Conservation (phyloP, 306 rosid genomes). For the Prunus padus region DNA sequence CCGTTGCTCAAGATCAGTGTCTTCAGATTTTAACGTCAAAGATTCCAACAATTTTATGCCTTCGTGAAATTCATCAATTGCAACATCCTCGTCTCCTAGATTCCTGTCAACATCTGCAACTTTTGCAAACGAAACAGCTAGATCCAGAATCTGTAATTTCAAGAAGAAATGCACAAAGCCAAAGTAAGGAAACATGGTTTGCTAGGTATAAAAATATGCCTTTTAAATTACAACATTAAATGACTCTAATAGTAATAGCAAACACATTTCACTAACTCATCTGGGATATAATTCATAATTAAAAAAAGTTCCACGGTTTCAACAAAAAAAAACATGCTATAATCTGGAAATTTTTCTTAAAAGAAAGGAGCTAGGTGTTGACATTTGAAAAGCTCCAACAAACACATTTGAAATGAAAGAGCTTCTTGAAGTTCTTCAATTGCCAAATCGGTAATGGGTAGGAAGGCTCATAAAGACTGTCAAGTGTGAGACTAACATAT, state of each 20-base stretch:
- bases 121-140: slow-evolving; percentile 89
- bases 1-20: slow-evolving; percentile 60
- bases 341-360: background rate
- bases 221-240: background rate
- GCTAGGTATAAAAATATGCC: background rate
- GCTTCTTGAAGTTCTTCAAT: background rate
- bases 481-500: background rate
- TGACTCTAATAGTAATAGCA: background rate
- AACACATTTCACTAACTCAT: background rate
- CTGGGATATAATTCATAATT: background rate
- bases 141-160: slow-evolving; percentile 63
- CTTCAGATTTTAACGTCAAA: slow-evolving; percentile 60
- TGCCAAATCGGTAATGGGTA: too few species aligned
- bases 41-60: slow-evolving; percentile 76
- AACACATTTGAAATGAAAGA: background rate
- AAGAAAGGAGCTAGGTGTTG: background rate
- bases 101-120: slow-evolving; percentile 90
- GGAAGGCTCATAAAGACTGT: background rate
- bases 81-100: slow-evolving; percentile 73
- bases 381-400: background rate
- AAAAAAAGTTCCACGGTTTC: background rate
- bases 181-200: slow-evolving; percentile 22
- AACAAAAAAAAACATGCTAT: background rate
- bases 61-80: slow-evolving; percentile 72
- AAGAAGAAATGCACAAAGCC: slow-evolving; percentile 19